phyloP scores from a whole-genome alignment of 495 filamentous ascomycete genomes.

The Opeltia flavorubescens region DNA sequence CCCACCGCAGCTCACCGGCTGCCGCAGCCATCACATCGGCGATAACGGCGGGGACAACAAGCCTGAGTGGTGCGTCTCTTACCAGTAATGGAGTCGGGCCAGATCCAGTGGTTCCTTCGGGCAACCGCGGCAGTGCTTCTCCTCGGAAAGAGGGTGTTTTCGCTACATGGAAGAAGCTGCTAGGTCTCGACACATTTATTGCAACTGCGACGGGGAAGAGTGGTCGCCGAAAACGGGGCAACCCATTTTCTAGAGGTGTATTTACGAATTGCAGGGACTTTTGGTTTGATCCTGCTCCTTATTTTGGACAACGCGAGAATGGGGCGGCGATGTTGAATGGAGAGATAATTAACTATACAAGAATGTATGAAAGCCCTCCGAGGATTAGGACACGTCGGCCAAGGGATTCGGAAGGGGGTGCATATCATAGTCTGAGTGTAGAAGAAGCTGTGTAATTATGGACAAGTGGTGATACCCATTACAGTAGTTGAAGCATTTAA shows the following conservation, averaged over 20 bases:
- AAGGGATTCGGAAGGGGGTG: conserved; percentile 8
- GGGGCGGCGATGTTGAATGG: conserved; percentile 61
- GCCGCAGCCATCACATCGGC: conserved; percentile 60
- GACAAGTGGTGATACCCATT: too few relatives aligned
- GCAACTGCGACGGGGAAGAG: conserved; percentile 57
- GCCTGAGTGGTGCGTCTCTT: conserved; percentile 56
- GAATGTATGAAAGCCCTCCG: conserved; percentile 72
- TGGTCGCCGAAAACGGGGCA: conserved; percentile 41
- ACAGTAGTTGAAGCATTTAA: too few relatives aligned
- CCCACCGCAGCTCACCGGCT: conserved; percentile 36
- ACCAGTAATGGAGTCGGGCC: conserved; percentile 37
- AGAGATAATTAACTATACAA: conserved; percentile 67
- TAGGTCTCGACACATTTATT: conserved; percentile 86
- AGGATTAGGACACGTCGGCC: conserved; percentile 39
- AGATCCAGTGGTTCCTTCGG: conserved; percentile 23
- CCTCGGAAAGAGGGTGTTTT: conserved; percentile 48
- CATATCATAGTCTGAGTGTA: conserved; percentile 22
- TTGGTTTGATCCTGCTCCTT: conserved; percentile 77
- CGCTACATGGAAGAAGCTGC: conserved; percentile 63
- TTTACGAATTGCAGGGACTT: conserved; percentile 89
- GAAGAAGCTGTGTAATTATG: conserved; percentile 19
- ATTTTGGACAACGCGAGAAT: conserved; percentile 60
- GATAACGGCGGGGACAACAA: conserved; percentile 57
- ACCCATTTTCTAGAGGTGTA: conserved; percentile 73
- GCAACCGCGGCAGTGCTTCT: conserved; percentile 25